Conservation (phyloP, 257 asterid species). For the Nicotiana benthamiana region DNA sequence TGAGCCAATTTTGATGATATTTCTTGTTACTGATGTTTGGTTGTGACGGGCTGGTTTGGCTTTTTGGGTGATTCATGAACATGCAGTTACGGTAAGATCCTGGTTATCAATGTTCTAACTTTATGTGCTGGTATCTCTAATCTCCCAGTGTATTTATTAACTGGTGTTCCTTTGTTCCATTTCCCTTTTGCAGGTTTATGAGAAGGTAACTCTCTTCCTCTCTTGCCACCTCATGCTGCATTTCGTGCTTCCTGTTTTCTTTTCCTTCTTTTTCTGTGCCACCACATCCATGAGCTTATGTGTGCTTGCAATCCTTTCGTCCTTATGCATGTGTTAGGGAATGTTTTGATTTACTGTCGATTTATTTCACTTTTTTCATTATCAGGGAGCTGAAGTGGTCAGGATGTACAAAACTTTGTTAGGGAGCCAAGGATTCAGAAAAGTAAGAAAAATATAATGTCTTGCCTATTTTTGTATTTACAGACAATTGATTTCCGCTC, state of each 20-base stretch:
- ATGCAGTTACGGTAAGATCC: constrained; percentile 65
- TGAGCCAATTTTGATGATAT: neutral
- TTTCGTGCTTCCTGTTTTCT: neutral
- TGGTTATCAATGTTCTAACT: constrained; percentile 4
- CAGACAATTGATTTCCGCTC: neutral
- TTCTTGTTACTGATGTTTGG: constrained; percentile 14
- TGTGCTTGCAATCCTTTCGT: neutral
- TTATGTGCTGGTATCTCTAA: neutral
- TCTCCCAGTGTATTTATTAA: constrained; percentile 14
- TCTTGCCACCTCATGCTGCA: neutral
- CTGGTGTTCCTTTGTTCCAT: constrained; percentile 14
- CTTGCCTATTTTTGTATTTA: neutral
- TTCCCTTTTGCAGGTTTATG: constrained; percentile 49
- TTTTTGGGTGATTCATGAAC: constrained; percentile 23
- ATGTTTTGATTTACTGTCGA: neutral
- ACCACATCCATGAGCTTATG: neutral
- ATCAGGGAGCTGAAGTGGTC: constrained; percentile 87
- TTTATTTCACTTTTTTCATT: constrained; percentile 10
- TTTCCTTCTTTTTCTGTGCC: neutral
- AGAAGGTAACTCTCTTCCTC: constrained; percentile 40
- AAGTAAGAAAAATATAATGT: constrained; percentile 29
- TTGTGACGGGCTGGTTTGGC: constrained; percentile 21
- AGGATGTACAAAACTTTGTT: constrained; percentile 86
- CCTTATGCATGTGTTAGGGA: constrained; percentile 8
- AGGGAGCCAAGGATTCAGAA: constrained; percentile 66